Base-by-base conservation (phyloP, 1,284 basidiomycete genomes). In the Phylloporus sp. region DNA sequence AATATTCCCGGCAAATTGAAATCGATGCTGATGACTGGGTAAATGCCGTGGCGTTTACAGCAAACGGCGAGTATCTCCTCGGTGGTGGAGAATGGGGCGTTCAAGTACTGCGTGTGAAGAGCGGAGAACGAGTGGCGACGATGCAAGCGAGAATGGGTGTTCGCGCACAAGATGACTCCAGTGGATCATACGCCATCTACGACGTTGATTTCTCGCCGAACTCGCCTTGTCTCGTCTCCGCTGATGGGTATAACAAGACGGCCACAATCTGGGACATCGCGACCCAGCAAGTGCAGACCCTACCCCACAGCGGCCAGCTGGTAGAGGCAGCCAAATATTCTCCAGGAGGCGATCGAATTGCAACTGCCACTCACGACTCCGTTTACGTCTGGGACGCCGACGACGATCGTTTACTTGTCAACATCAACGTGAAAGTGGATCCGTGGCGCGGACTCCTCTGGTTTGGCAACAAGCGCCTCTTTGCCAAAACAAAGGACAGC, bases 201-300 rank as follows among this genome's bases (percentile, higher is more conserved):
- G 56, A 57, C 12, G 64, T 72, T 23, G 72, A 72, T 61, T 72
- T 72, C 49, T 74, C 72, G 5, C 72, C 72, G n/a, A 57, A 73
- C 64, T 56, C 59, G 23, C 37, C 61, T 10, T 56, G 57, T 19
- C 69, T 72, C 56, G 69, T 60, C 55, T 20, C 41, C n/a, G 61
- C 62, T 5, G 19, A 32, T 35, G 29, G 39, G 39, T 41, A 37
- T n/a, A 14, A 37, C 11, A 23, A 37, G 10, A 57, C 56, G 8
- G 56, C 56, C 32, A 10, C 65, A 53, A n/a, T 71, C 35, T 71
- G 55, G 62, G 64, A 73, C 14, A 8, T 72, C 25, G 47, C 20
- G 25, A 23, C 29, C 3, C 52, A 19, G 39, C 29, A 15, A 14
- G 41, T 32, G 6, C 39, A 14, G 2, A 45, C 12, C 11, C 39